Percentiles rank a stretch among this genome's conserved stretches.
phyloP scores from a whole-genome alignment of 1,284 basidiomycete genomes.

The Kwoniella shivajii region DNA sequence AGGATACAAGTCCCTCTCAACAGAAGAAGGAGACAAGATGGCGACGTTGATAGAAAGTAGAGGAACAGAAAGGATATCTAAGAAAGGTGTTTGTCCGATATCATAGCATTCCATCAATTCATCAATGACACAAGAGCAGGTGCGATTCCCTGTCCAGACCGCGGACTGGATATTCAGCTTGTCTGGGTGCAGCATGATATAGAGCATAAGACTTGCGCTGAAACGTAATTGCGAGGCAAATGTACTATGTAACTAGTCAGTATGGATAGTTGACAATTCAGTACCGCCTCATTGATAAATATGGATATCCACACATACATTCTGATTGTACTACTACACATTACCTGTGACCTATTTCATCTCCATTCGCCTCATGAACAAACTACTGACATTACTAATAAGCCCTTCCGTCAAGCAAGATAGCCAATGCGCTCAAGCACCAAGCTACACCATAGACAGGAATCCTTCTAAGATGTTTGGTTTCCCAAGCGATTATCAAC shows the following conservation, averaged over 20 bases:
- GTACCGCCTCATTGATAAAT: too few species aligned
- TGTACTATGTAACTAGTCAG: too few species aligned
- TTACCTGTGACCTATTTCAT: neutral
- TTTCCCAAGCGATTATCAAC: neutral
- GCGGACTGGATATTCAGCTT: neutral
- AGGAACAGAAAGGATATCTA: constrained; percentile 12
- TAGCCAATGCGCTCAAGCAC: neutral
- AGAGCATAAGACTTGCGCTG: too few species aligned
- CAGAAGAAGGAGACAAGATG: constrained; percentile 38
- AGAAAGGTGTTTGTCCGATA: neutral
- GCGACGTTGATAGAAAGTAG: constrained; percentile 40
- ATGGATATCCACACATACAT: too few species aligned
- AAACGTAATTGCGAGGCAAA: too few species aligned
- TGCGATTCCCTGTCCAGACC: neutral
- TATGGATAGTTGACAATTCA: too few species aligned
- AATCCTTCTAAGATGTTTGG: constrained; percentile 2
- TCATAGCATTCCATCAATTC: neutral
- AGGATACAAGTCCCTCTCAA: constrained; percentile 44
- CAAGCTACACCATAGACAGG: neutral
- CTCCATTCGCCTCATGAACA: neutral
- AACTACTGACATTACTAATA: too few species aligned
- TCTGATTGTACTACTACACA: neutral
- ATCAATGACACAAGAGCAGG: neutral
- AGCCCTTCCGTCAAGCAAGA: constrained; percentile 4
- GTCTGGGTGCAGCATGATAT: too few species aligned